Evolutionary conservation across 768 basidiomycete species (phyloP).

Genomic region (Floccularia luteovirens): DNA sequence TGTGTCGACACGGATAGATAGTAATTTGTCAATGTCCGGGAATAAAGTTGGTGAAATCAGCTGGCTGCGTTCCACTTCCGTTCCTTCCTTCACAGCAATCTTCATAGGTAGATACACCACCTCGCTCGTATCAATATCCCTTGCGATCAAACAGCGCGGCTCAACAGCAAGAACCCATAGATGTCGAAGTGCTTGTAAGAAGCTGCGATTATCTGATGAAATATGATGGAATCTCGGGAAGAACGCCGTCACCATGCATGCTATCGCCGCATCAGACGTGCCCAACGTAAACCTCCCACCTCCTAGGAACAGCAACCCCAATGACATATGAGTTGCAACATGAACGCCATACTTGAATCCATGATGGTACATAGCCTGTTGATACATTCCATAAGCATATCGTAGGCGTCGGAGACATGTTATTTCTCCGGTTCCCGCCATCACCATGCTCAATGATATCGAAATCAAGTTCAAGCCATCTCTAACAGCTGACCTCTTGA

Average conservation of each 20-base stretch:
- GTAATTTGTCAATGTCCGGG: conserved; percentile 76
- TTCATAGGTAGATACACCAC: conserved; percentile 92
- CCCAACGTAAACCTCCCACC: conserved; percentile 90
- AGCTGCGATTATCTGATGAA: conserved; percentile 84
- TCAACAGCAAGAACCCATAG: conserved; percentile 96
- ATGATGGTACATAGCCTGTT: conserved; percentile 50
- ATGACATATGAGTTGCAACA: conserved; percentile 81
- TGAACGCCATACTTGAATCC: conserved; percentile 83
- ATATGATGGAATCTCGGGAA: conserved; percentile 81
- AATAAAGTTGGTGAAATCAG: conserved; percentile 91
- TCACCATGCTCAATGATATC: conserved; percentile 83
- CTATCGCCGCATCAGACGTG: conserved; percentile 86
- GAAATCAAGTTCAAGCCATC: conserved; percentile 87
- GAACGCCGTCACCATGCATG: conserved; percentile 83
- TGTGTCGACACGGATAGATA: conserved; percentile 83
- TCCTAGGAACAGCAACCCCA: conserved; percentile 90
- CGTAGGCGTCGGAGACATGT: conserved; percentile 82
- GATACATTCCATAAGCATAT: conserved; percentile 84
- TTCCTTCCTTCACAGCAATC: conserved; percentile 67
- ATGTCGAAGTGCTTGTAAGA: conserved; percentile 89
- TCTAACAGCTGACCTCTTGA: conserved; percentile 80
- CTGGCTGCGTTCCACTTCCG: conserved; percentile 57
- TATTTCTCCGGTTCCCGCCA: conserved; percentile 96
- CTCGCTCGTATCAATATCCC: conserved; percentile 88
- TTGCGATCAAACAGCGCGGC: conserved; percentile 84